These are phyloP conservation scores for Streptanthus diversifolius DNA, from an alignment of 345 rosid genomes.

Conservation along the genomic window DNA sequence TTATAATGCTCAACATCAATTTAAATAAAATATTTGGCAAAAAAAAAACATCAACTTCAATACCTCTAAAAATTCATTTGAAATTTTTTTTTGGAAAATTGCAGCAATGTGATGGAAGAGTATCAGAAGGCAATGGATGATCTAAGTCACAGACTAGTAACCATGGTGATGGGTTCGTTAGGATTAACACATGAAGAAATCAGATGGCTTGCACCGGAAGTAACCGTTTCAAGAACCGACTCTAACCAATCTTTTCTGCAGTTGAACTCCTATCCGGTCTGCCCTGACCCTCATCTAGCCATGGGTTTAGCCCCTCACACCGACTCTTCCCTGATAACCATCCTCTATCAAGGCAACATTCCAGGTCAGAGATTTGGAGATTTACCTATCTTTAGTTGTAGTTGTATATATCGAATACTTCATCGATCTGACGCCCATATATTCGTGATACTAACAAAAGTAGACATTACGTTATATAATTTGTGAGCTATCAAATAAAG, in stretches of 20 bases:
- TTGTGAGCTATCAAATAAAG: background rate
- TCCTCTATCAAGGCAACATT: conserved; percentile 39
- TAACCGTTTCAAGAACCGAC: background rate
- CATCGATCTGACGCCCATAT: background rate
- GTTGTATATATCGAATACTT: background rate
- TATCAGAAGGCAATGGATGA: conserved; percentile 34
- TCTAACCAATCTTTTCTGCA: conserved; percentile 37
- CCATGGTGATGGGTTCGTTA: conserved; percentile 38
- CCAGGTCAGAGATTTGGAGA: conserved; percentile 27
- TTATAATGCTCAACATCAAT: background rate
- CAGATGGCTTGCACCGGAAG: conserved; percentile 32
- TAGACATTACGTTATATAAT: background rate
- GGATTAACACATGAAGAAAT: conserved; percentile 42
- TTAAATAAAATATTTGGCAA: too few species aligned
- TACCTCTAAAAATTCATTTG: too few species aligned
- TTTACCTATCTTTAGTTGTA: background rate
- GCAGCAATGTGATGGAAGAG: conserved; percentile 43
- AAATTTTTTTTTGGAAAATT: background rate
- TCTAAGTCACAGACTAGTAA: conserved; percentile 36
- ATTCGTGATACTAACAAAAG: background rate
- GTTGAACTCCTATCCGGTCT: conserved; percentile 51
- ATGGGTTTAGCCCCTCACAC: conserved; percentile 58
- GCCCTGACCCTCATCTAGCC: conserved; percentile 48
- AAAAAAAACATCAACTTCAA: too few species aligned
- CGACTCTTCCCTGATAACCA: conserved; percentile 45